Conservation (phyloP, 208 protist species). For the Jaenimonas drosophilae region DNA sequence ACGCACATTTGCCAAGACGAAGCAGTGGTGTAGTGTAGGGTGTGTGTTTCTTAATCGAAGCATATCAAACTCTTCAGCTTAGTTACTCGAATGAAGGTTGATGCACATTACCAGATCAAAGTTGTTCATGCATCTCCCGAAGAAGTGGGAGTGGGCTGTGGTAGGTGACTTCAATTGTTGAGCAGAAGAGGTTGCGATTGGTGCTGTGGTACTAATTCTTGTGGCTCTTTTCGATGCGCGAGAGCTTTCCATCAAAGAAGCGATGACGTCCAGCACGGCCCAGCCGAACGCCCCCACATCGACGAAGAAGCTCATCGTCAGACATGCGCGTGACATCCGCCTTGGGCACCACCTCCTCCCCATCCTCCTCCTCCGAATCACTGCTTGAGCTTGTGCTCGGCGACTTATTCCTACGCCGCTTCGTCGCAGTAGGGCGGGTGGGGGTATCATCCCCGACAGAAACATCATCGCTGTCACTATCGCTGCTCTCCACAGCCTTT, state of each 20-base stretch:
- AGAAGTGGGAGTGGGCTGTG: constrained; percentile 8
- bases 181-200: background rate
- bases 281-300: constrained; percentile 74
- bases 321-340: constrained; percentile 38
- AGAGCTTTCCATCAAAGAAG: constrained; percentile 81
- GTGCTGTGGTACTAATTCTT: constrained; percentile 5
- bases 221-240: constrained; percentile 45
- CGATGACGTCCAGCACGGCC: constrained; percentile 75
- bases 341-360: constrained; percentile 1
- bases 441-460: too few relatives aligned
- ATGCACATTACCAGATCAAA: too few relatives aligned
- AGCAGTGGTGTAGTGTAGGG: too few relatives aligned
- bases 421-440: constrained; percentile 11
- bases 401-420: constrained; percentile 4
- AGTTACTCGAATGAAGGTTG: too few relatives aligned
- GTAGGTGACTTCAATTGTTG: background rate
- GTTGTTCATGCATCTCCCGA: too few relatives aligned
- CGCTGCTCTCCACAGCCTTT: too few relatives aligned
- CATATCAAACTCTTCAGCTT: too few relatives aligned
- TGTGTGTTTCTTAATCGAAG: too few relatives aligned
- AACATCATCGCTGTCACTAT: constrained; percentile 4
- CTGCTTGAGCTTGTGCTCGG: background rate
- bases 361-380: constrained; percentile 3
- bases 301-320: constrained; percentile 56
- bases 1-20: too few relatives aligned